Conservation (phyloP, 306 rosid species). For the Dryas alaskensis region DNA sequence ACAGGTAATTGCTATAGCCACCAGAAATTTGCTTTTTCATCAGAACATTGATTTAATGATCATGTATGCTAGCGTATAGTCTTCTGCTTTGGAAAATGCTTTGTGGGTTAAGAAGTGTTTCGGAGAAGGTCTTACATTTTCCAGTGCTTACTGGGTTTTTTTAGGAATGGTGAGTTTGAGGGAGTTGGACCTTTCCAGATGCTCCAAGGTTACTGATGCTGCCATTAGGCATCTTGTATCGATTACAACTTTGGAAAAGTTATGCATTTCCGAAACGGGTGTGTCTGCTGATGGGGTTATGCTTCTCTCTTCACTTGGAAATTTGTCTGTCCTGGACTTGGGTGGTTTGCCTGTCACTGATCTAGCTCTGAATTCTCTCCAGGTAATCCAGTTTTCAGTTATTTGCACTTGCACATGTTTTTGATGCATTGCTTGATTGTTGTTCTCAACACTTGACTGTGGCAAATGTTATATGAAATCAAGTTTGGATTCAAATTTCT, state of each 20-base stretch:
- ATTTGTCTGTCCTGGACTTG: constrained; percentile 66
- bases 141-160: not conserved
- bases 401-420: not conserved
- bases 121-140: constrained; percentile 4
- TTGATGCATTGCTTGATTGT: not conserved
- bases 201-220: constrained; percentile 70
- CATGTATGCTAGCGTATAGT: not conserved
- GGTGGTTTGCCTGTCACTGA: constrained; percentile 93
- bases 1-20: constrained; percentile 42
- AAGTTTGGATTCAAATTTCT: not conserved
- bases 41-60: not conserved
- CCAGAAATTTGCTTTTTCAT: not conserved
- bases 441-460: not conserved
- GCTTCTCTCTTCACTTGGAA: constrained; percentile 60
- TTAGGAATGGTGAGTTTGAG: constrained; percentile 59
- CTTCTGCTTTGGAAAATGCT: not conserved
- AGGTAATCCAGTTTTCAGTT: constrained; percentile 37
- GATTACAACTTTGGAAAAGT: constrained; percentile 54
- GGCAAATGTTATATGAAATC: not conserved
- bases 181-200: constrained; percentile 77
- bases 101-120: not conserved
- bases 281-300: constrained; percentile 59
- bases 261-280: constrained; percentile 64
- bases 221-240: constrained; percentile 65
- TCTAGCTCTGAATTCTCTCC: constrained; percentile 50